phyloP scores from a whole-genome alignment of 1,284 basidiomycete genomes.

The Ustilago crameri region DNA sequence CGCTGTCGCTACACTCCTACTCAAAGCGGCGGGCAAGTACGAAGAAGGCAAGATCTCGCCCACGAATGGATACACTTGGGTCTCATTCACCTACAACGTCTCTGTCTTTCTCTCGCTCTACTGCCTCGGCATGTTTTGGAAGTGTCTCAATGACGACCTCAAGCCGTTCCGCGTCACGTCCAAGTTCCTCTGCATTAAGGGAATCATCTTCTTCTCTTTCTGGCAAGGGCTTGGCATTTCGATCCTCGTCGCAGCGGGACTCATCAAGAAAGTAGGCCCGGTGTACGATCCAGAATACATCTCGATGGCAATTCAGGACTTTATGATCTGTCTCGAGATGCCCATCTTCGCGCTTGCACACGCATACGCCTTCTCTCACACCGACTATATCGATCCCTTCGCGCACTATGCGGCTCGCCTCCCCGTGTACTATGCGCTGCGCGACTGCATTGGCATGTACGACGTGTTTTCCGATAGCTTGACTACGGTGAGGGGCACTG shows the following conservation, averaged over 20 bases:
- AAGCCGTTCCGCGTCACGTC: conserved; percentile 61
- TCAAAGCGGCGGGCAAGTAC: conserved; percentile 88
- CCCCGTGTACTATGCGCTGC: conserved; percentile 75
- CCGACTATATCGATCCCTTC: conserved; percentile 60
- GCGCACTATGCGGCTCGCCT: conserved; percentile 56
- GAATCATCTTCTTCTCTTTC: conserved; percentile 95
- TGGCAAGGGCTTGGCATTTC: conserved; percentile 90
- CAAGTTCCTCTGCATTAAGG: conserved; percentile 90
- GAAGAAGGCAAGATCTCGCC: conserved; percentile 84
- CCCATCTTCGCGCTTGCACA: conserved; percentile 95
- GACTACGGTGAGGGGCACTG: conserved; percentile 83
- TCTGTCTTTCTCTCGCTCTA: conserved; percentile 70
- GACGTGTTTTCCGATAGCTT: conserved; percentile 90
- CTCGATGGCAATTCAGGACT: conserved; percentile 63
- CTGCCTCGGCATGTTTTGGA: conserved; percentile 65
- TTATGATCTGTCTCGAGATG: conserved; percentile 91
- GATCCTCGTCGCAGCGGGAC: conserved; percentile 83
- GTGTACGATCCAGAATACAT: conserved; percentile 82
- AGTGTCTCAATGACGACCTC: conserved; percentile 60
- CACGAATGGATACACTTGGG: conserved; percentile 78
- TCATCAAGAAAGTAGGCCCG: conserved; percentile 76
- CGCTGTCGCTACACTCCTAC: conserved; percentile 82
- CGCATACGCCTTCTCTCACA: conserved; percentile 78
- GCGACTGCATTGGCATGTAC: conserved; percentile 78
- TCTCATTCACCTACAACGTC: conserved; percentile 77